A percentile compares a stretch with the other conserved stretches of the same genome.
Conservation (phyloP, 1,284 basidiomycete species). For the Boletus smithii region DNA sequence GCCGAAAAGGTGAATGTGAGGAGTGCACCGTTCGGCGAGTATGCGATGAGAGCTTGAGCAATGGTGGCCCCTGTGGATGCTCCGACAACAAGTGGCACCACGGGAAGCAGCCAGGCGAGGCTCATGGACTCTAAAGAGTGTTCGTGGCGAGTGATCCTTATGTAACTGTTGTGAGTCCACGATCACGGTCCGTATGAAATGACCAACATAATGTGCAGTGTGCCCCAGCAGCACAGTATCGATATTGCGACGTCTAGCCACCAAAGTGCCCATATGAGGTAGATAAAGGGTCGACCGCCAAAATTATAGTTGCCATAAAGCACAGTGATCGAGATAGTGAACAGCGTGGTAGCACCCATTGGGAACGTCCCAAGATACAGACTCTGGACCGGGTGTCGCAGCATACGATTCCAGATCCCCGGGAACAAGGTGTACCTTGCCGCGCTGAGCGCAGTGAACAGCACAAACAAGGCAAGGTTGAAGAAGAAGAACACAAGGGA, state of each 20-base stretch:
- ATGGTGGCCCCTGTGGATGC: constrained; percentile 64
- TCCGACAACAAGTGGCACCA: constrained; percentile 68
- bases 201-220: constrained; percentile 63
- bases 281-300: constrained; percentile 55
- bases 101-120: constrained; percentile 67
- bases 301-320: constrained; percentile 44
- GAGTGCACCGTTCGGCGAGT: constrained; percentile 48
- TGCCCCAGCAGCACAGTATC: constrained; percentile 57
- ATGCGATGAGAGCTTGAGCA: constrained; percentile 44
- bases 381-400: constrained; percentile 60
- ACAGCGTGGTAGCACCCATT: constrained; percentile 69
- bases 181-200: neutral
- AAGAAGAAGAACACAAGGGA: constrained; percentile 62
- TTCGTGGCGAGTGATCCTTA: constrained; percentile 59
- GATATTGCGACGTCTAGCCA: constrained; percentile 66
- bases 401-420: constrained; percentile 52
- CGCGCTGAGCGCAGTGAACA: constrained; percentile 48
- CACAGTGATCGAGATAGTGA: constrained; percentile 47
- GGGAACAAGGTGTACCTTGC: constrained; percentile 57
- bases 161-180: constrained; percentile 6
- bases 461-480: constrained; percentile 60
- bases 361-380: constrained; percentile 68
- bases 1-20: constrained; percentile 52
- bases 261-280: constrained; percentile 68
- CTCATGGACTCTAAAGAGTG: constrained; percentile 57